A percentile compares a stretch with the other conserved stretches of the same genome.
Evolutionary conservation across 2,329 filamentous ascomycete species (phyloP).

Genomic region (Podosphaera fusca): DNA sequence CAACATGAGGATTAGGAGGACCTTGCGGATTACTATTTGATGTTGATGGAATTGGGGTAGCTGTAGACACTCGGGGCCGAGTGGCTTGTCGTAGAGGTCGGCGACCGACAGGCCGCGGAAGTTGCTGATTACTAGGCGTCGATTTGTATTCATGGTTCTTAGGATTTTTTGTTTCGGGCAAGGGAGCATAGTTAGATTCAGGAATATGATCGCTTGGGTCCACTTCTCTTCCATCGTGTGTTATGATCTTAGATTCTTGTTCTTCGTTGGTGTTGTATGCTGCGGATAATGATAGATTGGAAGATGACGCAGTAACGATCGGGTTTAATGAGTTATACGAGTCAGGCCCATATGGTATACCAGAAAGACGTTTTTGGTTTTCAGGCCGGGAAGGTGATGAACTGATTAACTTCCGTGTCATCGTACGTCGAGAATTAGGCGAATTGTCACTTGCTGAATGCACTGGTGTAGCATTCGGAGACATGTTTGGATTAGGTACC

Average conservation of each 20-base stretch:
- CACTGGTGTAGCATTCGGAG: neutral
- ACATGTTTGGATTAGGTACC: neutral
- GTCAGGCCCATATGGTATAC: slow-evolving; percentile 51
- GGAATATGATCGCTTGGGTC: slow-evolving; percentile 65
- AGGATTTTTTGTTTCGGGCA: slow-evolving; percentile 24
- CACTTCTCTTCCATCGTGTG: slow-evolving; percentile 50
- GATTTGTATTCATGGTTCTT: slow-evolving; percentile 20
- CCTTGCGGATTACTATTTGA: slow-evolving; percentile 16
- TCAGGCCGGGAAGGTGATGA: slow-evolving; percentile 33
- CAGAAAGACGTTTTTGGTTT: slow-evolving; percentile 29
- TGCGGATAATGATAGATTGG: slow-evolving; percentile 11
- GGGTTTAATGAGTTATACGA: slow-evolving; percentile 55
- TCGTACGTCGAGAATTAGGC: slow-evolving; percentile 10
- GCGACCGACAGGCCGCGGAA: slow-evolving; percentile 26
- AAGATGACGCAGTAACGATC: slow-evolving; percentile 17
- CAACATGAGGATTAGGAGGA: slow-evolving; percentile 18
- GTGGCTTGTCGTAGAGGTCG: slow-evolving; percentile 27
- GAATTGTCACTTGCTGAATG: neutral
- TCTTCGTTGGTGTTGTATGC: slow-evolving; percentile 20
- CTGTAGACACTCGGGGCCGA: slow-evolving; percentile 25
- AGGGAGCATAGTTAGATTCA: slow-evolving; percentile 21
- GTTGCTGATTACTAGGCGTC: slow-evolving; percentile 28
- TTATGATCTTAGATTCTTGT: slow-evolving; percentile 46
- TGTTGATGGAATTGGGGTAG: slow-evolving; percentile 8
- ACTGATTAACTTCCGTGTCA: slow-evolving; percentile 51